phyloP scores from a whole-genome alignment of 208 protist genomes.

The Leishmania mexicana region DNA sequence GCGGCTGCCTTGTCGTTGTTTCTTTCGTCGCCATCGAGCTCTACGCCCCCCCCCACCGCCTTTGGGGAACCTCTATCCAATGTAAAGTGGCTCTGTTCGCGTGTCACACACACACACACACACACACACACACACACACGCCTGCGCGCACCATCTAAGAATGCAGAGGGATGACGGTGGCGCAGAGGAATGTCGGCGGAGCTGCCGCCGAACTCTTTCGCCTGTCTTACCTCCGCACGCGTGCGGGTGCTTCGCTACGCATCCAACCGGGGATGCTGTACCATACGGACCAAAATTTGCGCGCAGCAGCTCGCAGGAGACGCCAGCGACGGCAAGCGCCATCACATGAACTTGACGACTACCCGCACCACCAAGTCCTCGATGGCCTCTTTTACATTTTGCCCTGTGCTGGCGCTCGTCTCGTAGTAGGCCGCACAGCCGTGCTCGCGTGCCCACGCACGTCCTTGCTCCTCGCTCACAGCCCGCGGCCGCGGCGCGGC shows the following conservation, averaged over 20 bases:
- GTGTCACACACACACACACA: neutral
- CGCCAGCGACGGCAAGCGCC: neutral
- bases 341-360: constrained; percentile 63
- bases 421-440: constrained; percentile 76
- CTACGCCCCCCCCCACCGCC: neutral
- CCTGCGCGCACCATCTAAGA: neutral
- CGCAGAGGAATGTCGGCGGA: constrained; percentile 4
- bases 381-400: constrained; percentile 55
- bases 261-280: neutral
- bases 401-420: constrained; percentile 63
- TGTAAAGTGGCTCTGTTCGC: neutral
- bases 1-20: constrained; percentile 8
- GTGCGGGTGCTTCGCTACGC: neutral
- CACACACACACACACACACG: neutral
- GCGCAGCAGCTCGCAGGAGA: neutral
- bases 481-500: constrained; percentile 29
- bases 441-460: constrained; percentile 59
- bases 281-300: neutral
- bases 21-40: constrained; percentile 3
- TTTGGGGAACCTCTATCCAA: neutral
- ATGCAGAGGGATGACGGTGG: neutral
- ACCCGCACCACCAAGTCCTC: constrained; percentile 68
- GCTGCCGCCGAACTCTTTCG: neutral
- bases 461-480: constrained; percentile 60
- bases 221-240: neutral